These are phyloP conservation scores for Fraxinus americana DNA, from an alignment of 257 asterid genomes.

Conservation along the genomic window DNA sequence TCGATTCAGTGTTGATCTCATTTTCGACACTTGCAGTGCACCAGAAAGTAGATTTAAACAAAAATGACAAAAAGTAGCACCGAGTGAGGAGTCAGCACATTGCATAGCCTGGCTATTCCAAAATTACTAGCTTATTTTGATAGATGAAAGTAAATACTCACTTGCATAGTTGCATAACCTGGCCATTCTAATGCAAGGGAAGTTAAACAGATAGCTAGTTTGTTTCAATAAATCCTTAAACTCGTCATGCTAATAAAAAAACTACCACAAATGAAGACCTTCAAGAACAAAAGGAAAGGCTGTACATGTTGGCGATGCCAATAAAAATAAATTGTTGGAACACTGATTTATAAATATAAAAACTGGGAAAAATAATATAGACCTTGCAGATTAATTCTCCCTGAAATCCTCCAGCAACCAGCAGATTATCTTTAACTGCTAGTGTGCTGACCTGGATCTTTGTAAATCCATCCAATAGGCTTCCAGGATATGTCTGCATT, in stretches of 20 bases:
- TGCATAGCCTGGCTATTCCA: too few relatives aligned
- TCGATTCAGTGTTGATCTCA: background rate
- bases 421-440: slow-evolving; percentile 80
- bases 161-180: background rate
- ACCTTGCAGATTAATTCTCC: slow-evolving; percentile 97
- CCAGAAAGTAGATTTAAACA: too few relatives aligned
- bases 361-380: slow-evolving; percentile 6
- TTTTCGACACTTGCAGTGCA: background rate
- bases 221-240: background rate
- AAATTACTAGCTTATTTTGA: too few relatives aligned
- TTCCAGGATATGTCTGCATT: slow-evolving; percentile 89
- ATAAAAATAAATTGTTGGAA: background rate
- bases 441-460: slow-evolving; percentile 94
- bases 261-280: background rate
- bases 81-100: background rate
- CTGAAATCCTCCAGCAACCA: slow-evolving; percentile 96
- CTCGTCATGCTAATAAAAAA: slow-evolving; percentile 4
- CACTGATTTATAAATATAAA: background rate
- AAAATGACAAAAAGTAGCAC: too few relatives aligned
- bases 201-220: background rate
- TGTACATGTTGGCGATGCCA: slow-evolving; percentile 5
- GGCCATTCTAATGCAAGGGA: background rate
- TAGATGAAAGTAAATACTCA: background rate
- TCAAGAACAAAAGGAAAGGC: background rate
- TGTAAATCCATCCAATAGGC: slow-evolving; percentile 83